Percentiles rank a stretch among this genome's conserved stretches.
phyloP scores from a whole-genome alignment of 768 basidiomycete species.

The Suillus weaverae region DNA sequence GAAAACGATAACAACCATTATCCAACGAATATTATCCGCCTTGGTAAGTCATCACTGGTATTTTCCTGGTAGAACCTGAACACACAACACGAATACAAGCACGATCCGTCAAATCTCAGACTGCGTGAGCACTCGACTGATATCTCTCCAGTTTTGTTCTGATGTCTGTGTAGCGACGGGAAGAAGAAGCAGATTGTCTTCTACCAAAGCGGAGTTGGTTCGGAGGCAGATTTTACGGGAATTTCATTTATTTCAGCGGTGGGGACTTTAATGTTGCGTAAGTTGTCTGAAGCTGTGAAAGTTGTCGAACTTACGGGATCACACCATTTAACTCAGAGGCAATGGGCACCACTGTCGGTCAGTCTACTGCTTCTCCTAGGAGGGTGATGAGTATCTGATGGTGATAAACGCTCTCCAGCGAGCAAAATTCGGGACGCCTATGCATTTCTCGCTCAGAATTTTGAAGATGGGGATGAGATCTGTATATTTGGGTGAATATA shows the following conservation, averaged over 20 bases:
- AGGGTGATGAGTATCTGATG: neutral
- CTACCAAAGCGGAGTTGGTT: conserved; percentile 27
- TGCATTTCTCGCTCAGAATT: conserved; percentile 27
- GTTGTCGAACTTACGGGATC: neutral
- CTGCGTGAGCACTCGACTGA: neutral
- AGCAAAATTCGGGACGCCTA: conserved; percentile 29
- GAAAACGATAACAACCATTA: neutral
- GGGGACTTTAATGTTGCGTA: conserved; percentile 9
- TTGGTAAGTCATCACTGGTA: neutral
- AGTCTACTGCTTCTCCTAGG: neutral
- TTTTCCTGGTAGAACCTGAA: neutral
- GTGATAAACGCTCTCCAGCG: conserved; percentile 7
- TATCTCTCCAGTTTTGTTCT: neutral
- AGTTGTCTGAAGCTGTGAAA: neutral
- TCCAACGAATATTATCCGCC: neutral
- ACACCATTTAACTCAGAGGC: conserved; percentile 6
- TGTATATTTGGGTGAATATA: conserved; percentile 15
- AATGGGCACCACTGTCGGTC: conserved; percentile 6
- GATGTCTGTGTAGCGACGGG: neutral
- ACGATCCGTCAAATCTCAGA: conserved; percentile 6
- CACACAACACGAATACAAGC: neutral
- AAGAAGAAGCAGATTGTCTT: conserved; percentile 18
- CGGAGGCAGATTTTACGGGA: conserved; percentile 18
- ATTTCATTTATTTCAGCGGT: conserved; percentile 2
- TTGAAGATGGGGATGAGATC: conserved; percentile 17